Conservation (phyloP, 2,329 filamentous ascomycete genomes). For the Beauveria bassiana region DNA sequence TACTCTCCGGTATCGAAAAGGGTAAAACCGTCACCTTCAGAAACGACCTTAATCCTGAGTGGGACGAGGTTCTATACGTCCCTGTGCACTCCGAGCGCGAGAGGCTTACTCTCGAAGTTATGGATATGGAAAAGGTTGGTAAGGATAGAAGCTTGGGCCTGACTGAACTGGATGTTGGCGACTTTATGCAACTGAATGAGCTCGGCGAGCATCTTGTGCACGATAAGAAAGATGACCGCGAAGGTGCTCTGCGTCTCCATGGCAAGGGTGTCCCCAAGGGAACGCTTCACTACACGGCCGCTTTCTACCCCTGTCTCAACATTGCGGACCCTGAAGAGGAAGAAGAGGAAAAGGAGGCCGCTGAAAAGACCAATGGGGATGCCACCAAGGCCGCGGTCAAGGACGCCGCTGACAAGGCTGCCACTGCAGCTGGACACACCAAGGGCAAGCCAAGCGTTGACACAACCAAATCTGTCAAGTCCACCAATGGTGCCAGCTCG, state of each 20-base stretch:
- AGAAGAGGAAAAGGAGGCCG: conserved; percentile 43
- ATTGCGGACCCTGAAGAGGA: conserved; percentile 86
- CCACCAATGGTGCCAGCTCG: conserved; percentile 28
- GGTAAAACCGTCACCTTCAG: conserved; percentile 90
- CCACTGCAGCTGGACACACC: conserved; percentile 26
- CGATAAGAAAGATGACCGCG: conserved; percentile 62
- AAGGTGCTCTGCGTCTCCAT: conserved; percentile 65
- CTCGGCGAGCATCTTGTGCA: conserved; percentile 74
- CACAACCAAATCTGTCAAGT: conserved; percentile 2
- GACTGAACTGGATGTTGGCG: conserved; percentile 66
- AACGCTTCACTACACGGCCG: conserved; percentile 67
- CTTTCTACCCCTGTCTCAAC: conserved; percentile 87
- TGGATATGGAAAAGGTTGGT: conserved; percentile 90
- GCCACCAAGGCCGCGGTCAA: conserved; percentile 19
- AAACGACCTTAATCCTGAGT: conserved; percentile 91
- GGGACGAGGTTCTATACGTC: conserved; percentile 92
- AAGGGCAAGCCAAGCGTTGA: conserved; percentile 35
- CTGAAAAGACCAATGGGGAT: conserved; percentile 2
- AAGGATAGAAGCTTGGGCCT: conserved; percentile 84
- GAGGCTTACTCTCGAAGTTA: conserved; percentile 81
- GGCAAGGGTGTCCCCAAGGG: conserved; percentile 72
- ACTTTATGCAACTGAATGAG: conserved; percentile 72
- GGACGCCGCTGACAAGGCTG: conserved; percentile 35
- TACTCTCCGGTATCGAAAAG: conserved; percentile 86
- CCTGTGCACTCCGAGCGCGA: conserved; percentile 81